Evolutionary conservation across 345 rosid genomes (phyloP), one percentile per base, ranked within the genome.

Genomic region (Eucalyptus albens): DNA sequence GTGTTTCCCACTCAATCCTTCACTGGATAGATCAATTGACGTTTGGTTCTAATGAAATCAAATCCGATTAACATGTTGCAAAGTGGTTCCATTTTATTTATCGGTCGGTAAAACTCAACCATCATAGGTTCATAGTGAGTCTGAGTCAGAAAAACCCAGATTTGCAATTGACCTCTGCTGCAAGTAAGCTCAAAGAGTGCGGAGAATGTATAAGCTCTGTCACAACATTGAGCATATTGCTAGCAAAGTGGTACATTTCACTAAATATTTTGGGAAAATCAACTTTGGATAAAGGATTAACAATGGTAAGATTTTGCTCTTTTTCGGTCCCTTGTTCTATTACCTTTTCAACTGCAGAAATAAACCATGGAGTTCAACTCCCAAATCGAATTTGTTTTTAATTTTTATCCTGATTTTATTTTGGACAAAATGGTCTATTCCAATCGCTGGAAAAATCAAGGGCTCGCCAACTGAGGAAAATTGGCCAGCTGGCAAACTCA

Each of bases 401-500:
- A 27, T 60, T 29, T 12, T 27, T 60, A 60, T 27, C 31, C n/a
- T 60, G 67, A 13, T 60, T 60, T 60, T 60, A 60, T 60, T 60
- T 60, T 60, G 67, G 67, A 60, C 31, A 60, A 27, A 29, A 60
- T 60, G 31, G 26, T 13, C 15, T 12, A 27, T 27, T 27, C 8
- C 67, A 3, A 60, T 2, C 0, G 33, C 33, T 0, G 3, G 9
- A 62, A 13, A 60, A 60, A 60, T 27, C 15, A 27, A 27, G 67
- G 29, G 31, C n/a, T 60, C 4, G 3, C 15, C n/a, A 5, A 27
- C 8, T 13, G 0, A 60, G 4, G 31, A 62, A 62, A 62, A 27
- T 62, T 22, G 62, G 29, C 62, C 6, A 3, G 31, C 15, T 0
- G 0, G 4, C 69, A 14, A 29, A n/a, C 4, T 62, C 0, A 13